These are phyloP conservation scores for Chaetomium olivaceum DNA, from an alignment of 2,329 filamentous ascomycete species.

Conservation along the genomic window DNA sequence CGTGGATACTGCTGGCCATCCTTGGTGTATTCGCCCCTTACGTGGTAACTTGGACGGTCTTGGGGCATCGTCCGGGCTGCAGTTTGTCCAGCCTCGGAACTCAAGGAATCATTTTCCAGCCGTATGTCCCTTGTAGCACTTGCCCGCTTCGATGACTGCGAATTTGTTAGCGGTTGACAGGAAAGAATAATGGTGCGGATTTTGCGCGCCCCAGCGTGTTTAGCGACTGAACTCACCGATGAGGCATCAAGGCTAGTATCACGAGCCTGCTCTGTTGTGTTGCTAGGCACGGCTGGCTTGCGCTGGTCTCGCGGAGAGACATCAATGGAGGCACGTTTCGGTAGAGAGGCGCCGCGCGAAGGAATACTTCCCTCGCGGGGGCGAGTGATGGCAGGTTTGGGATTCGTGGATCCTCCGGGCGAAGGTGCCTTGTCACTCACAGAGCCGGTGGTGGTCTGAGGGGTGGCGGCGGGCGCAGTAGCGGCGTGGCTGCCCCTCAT, in stretches of 20 bases:
- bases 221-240: slow-evolving; percentile 42
- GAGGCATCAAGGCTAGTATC: slow-evolving; percentile 38
- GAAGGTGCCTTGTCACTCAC: slow-evolving; percentile 42
- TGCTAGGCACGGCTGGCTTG: slow-evolving; percentile 42
- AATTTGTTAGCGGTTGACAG: slow-evolving; percentile 14
- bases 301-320: slow-evolving; percentile 47
- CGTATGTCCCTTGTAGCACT: slow-evolving; percentile 29
- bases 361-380: slow-evolving; percentile 42
- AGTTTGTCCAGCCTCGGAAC: slow-evolving; percentile 22
- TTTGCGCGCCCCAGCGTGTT: not conserved
- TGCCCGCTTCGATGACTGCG: slow-evolving; percentile 30
- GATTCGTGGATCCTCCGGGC: slow-evolving; percentile 31
- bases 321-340: slow-evolving; percentile 51
- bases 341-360: slow-evolving; percentile 41
- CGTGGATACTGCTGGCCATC: slow-evolving; percentile 34
- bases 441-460: slow-evolving; percentile 26
- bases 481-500: slow-evolving; percentile 35
- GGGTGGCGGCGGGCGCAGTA: slow-evolving; percentile 10
- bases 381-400: slow-evolving; percentile 38
- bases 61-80: slow-evolving; percentile 20
- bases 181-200: not conserved
- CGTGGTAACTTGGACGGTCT: slow-evolving; percentile 26
- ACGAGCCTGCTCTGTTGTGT: slow-evolving; percentile 46
- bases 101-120: slow-evolving; percentile 25
- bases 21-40: slow-evolving; percentile 28